phyloP scores from a whole-genome alignment of 495 filamentous ascomycete genomes.

The Penicillium argentinense region DNA sequence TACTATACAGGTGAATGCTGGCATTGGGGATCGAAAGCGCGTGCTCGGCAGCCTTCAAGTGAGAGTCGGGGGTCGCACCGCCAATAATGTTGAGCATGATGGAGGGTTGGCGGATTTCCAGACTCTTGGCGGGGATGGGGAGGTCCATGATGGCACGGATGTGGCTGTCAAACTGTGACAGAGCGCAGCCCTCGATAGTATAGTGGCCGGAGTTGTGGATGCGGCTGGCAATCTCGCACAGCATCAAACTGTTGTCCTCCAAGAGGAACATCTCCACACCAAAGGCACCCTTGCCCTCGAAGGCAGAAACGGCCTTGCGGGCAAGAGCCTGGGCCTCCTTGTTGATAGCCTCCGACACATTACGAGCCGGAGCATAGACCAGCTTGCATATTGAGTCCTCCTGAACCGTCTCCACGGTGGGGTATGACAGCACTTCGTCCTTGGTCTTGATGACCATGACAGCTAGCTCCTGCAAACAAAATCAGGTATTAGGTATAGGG shows the following conservation, averaged over 20 bases:
- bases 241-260: conserved; percentile 67
- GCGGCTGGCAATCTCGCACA: conserved; percentile 94
- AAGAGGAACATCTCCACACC: conserved; percentile 96
- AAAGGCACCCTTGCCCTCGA: conserved; percentile 90
- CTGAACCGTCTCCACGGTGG: conserved; percentile 90
- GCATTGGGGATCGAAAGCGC: conserved; percentile 63
- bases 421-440: conserved; percentile 75
- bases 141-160: conserved; percentile 81
- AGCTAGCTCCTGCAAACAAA: conserved; percentile 63
- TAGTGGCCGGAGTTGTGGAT: conserved; percentile 98
- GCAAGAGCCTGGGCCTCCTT: conserved; percentile 74
- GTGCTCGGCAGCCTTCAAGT: conserved; percentile 62
- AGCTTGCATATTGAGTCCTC: conserved; percentile 95
- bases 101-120: conserved; percentile 61
- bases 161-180: conserved; percentile 92
- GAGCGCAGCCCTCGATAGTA: conserved; percentile 88
- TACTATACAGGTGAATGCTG: conserved; percentile 87
- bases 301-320: conserved; percentile 70
- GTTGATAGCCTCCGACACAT: conserved; percentile 59
- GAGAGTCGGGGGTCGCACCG: conserved; percentile 65
- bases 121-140: conserved; percentile 61
- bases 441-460: conserved; percentile 95
- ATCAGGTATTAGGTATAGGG: neutral
- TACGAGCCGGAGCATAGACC: conserved; percentile 81
- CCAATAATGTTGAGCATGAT: conserved; percentile 99